phyloP scores from a whole-genome alignment of 2,329 filamentous ascomycete genomes.

The Diaporthe nobilis region DNA sequence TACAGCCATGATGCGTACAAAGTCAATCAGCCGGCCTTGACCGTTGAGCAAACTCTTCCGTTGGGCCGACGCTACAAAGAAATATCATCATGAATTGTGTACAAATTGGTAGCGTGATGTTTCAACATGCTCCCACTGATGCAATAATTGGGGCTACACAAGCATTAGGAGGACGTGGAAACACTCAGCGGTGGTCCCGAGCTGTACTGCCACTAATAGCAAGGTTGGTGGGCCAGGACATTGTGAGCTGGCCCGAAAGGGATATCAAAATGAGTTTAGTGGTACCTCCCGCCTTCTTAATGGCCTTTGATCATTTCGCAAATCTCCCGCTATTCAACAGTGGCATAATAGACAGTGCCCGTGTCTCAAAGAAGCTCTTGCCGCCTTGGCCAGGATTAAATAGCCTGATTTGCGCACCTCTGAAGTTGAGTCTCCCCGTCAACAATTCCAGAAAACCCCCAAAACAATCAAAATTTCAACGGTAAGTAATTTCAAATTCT shows the following conservation, averaged over 20 bases:
- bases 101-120: background rate
- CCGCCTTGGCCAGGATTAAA: too few species aligned
- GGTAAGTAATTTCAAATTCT: background rate
- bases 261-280: too few species aligned
- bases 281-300: background rate
- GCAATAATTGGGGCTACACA: background rate
- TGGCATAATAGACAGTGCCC: background rate
- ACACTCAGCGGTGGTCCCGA: background rate
- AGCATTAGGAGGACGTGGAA: background rate
- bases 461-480: background rate
- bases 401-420: background rate
- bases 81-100: too few species aligned
- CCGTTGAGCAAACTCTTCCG: too few species aligned
- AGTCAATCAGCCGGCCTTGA: too few species aligned
- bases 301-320: background rate
- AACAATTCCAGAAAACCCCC: background rate
- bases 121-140: too few species aligned
- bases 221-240: background rate
- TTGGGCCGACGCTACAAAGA: too few species aligned
- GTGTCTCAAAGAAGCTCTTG: background rate
- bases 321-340: background rate
- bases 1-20: too few species aligned
- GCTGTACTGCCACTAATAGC: background rate
- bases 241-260: background rate
- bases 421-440: background rate